Percentiles rank a stretch among this genome's conserved stretches.
Conservation (phyloP, 1,284 basidiomycete genomes). For the Moesziomyces sp. region DNA sequence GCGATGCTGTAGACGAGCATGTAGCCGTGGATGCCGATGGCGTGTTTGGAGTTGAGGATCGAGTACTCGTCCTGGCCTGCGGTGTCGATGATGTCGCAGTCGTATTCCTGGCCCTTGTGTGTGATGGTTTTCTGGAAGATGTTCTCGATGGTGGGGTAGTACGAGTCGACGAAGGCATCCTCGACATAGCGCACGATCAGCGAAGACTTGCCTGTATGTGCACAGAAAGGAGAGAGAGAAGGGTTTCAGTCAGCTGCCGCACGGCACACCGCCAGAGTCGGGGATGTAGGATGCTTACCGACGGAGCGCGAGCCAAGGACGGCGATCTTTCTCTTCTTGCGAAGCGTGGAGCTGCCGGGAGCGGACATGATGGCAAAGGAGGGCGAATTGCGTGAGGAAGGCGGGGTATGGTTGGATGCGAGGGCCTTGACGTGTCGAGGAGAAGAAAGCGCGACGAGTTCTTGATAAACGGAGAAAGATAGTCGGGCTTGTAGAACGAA, state of each 20-base stretch:
- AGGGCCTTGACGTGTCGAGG: no score
- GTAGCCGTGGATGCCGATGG: slow-evolving; percentile 84
- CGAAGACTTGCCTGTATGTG: slow-evolving; percentile 78
- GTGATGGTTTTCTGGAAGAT: slow-evolving; percentile 86
- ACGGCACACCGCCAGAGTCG: background rate
- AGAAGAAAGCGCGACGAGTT: no score
- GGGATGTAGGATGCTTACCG: slow-evolving; percentile 37
- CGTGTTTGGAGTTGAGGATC: slow-evolving; percentile 82
- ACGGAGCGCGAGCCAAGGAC: slow-evolving; percentile 66
- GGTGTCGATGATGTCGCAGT: slow-evolving; percentile 98
- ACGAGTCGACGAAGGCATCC: slow-evolving; percentile 75
- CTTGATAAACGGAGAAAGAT: no score
- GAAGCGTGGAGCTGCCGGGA: slow-evolving; percentile 49
- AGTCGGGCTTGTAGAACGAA: background rate
- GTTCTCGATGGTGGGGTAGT: slow-evolving; percentile 95
- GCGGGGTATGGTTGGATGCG: background rate
- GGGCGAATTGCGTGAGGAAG: background rate
- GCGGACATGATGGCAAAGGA: slow-evolving; percentile 29
- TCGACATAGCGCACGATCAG: slow-evolving; percentile 70
- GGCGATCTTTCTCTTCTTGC: slow-evolving; percentile 66
- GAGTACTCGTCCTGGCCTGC: slow-evolving; percentile 94
- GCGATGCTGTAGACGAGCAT: slow-evolving; percentile 94
- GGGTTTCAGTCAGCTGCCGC: background rate
- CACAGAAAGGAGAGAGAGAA: background rate
- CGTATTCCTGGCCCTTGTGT: slow-evolving; percentile 85